Evolutionary conservation across 495 filamentous ascomycete species (phyloP), one percentile per base, ranked within the genome.

Genomic region (Massariosphaeria phaeospora): DNA sequence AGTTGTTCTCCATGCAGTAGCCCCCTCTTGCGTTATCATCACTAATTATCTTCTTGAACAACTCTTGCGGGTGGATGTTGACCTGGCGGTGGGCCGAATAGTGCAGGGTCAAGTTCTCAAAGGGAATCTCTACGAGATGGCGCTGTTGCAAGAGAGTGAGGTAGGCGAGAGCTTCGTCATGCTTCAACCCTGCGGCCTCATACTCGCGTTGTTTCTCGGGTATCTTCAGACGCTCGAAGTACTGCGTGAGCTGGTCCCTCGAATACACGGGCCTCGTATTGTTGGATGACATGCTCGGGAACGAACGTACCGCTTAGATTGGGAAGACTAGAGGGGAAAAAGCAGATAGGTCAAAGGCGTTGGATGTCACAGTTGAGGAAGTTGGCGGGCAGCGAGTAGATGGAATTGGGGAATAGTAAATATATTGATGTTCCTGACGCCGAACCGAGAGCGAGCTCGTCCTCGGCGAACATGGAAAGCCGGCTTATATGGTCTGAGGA

Each of bases 1-100:
- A 72, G 64, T 83, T 90, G 44, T 78, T 74, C 61, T 91, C 87
- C 76, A 91, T 84, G 69, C 85, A 91, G 59, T 89, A 89, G 0
- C 87, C 86, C 2, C 88, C 88, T n/a, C 80, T 67, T 18, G 79
- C 75, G 27, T 71, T 70, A 24, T 66, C 65, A 17, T 69, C 63
- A 0, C 57, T 68, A 20, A 89, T 76, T 23, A 91, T 75, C 66
- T 89, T 89, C 2, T 70, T 43, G 62, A 78, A 91, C 6, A 91
- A 66, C 29, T 72, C 67, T 20, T 79, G 65, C 0, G 80, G 79
- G 25, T 80, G 67, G 3, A 90, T 70, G 0, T 75, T 73, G 7
- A 85, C 69, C 23, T 63, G 61, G 0, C 66, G 56, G 40, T 80
- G 76, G 6, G 73, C 67, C 0, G 77, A 87, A 63, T 83, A 81